These are phyloP conservation scores for Xerocomus amazonicus DNA, from an alignment of 1,284 basidiomycete species.

Conservation along the genomic window DNA sequence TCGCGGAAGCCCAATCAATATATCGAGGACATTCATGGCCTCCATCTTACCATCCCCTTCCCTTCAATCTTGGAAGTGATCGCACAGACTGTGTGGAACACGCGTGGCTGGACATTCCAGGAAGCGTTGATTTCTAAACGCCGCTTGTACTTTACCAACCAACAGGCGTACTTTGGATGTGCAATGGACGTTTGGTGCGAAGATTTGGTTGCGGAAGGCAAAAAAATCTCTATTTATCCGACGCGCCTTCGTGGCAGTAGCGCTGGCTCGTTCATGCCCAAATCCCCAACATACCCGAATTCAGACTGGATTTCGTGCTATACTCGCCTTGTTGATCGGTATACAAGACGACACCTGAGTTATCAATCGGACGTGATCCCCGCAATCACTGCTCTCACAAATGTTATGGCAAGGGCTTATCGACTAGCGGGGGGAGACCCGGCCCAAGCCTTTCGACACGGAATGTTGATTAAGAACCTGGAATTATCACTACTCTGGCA, in stretches of 20 bases:
- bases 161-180: not conserved
- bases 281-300: not conserved
- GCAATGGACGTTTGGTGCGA: not conserved
- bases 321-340: not conserved
- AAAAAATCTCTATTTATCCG: not conserved
- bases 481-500: not conserved
- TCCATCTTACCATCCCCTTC: not conserved
- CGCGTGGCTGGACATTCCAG: not conserved
- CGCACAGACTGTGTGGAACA: not conserved
- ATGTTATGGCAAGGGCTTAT: not conserved
- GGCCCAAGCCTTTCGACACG: not conserved
- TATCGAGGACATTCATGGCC: not conserved
- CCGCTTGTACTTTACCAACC: not conserved
- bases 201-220: not conserved
- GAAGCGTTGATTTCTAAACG: not conserved
- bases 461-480: not conserved
- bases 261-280: not conserved
- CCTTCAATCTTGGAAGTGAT: not conserved
- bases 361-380: not conserved
- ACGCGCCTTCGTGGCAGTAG: not conserved
- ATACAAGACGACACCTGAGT: not conserved
- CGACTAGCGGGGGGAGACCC: not conserved
- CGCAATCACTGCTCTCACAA: not conserved
- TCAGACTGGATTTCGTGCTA: not conserved
- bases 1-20: not conserved